Evolutionary conservation across 306 rosid species (phyloP), one percentile per base, ranked within the genome.

Genomic region (Aeschynomene evenia): DNA sequence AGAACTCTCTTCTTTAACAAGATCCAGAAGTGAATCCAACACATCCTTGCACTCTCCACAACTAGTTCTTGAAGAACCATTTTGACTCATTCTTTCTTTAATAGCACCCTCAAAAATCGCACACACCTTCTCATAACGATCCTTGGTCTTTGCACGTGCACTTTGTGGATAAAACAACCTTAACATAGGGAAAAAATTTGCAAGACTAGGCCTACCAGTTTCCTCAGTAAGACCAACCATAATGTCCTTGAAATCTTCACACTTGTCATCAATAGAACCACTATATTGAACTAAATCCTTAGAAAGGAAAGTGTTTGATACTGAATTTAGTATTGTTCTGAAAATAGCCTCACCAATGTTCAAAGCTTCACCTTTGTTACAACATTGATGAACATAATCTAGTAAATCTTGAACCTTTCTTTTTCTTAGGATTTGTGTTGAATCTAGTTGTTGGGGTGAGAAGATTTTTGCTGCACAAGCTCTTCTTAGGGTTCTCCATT

Each of bases 301-400:
- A 0, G 87, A 76, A 31, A 83, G 63, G 3, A 76, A 31, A 22
- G 87, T 83, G 46, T 70, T 70, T 4, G 84, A 76, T 6, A 83
- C 26, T 13, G 80, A 54, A 53, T 79, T 79, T 11, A 83, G 73
- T 0, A 59, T 5, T 0, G 77, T 62, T 19, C 15, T 34, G 33
- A 83, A 68, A 5, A 46, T n/a, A 10, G 77, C 82, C 51, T 40
- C 68, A 6, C 83, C 73, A 51, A 82, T 22, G 23, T 79, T 67
- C n/a, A 73, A 51, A 18, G 71, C 77, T 39, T 63, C 71, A 50
- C 77, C 63, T 50, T 26, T 73, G 3, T 23, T 3, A 28, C 53
- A 19, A 45, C 57, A 43, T 63, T 75, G 58, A 11, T 49, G 21
- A 0, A 66, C 53, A 46, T 21, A 48, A 37, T 73, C 37, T 24